phyloP scores from a whole-genome alignment of 352 stramenopile genomes.

The Phytophthora parvispora region DNA sequence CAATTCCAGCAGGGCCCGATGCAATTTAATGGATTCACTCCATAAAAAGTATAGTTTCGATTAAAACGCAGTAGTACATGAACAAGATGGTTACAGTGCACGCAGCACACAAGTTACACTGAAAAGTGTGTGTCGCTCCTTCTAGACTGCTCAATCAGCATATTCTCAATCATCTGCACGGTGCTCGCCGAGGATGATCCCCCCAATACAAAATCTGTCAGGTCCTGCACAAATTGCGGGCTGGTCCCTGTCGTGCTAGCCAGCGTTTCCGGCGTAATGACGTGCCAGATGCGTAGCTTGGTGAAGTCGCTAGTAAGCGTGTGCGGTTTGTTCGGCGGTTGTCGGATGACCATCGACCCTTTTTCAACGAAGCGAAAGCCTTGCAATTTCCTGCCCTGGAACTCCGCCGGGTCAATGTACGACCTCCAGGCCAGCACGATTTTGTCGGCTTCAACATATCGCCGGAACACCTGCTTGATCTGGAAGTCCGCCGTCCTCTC shows the following conservation, averaged over 20 bases:
- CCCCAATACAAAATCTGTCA: constrained; percentile 57
- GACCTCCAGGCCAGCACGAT: constrained; percentile 76
- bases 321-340: constrained; percentile 26
- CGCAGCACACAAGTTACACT: constrained; percentile 20
- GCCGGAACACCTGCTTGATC: constrained; percentile 70
- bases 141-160: constrained; percentile 45
- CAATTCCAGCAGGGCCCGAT: constrained; percentile 6
- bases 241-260: constrained; percentile 22
- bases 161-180: constrained; percentile 70
- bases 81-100: not conserved
- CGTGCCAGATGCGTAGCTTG: constrained; percentile 55
- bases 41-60: not conserved
- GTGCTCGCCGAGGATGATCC: constrained; percentile 42
- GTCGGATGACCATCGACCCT: constrained; percentile 68
- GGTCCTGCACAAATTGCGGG: constrained; percentile 39
- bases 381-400: constrained; percentile 51
- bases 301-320: constrained; percentile 30
- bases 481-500: constrained; percentile 59
- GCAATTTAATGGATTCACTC: not conserved
- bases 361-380: constrained; percentile 72
- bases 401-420: constrained; percentile 67
- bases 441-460: constrained; percentile 66
- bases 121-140: constrained; percentile 11
- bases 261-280: constrained; percentile 51
- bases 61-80: not conserved